phyloP scores from a whole-genome alignment of 495 filamentous ascomycete species.

The Pseudevernia furfuracea region DNA sequence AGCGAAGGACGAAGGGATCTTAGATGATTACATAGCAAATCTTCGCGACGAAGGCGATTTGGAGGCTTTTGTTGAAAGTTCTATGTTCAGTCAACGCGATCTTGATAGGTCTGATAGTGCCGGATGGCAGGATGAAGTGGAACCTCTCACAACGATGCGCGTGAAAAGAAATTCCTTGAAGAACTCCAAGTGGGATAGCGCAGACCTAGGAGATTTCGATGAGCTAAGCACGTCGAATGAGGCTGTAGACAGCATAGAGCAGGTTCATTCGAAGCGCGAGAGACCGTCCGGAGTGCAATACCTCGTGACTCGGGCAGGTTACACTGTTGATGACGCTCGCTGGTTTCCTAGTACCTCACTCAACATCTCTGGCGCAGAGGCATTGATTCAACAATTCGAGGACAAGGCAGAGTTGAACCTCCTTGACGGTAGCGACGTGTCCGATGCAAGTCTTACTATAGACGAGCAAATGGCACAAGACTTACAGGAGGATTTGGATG shows the following conservation, averaged over 20 bases:
- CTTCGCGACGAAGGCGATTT: slow-evolving; percentile 35
- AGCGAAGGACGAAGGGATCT: slow-evolving; percentile 46
- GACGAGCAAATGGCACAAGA: slow-evolving; percentile 34
- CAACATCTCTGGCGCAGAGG: slow-evolving; percentile 18
- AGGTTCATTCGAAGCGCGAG: slow-evolving; percentile 37
- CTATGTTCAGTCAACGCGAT: slow-evolving; percentile 5
- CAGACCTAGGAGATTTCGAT: slow-evolving; percentile 39
- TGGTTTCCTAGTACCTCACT: slow-evolving; percentile 40
- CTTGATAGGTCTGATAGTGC: slow-evolving; percentile 20
- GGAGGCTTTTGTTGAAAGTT: background rate
- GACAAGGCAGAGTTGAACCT: slow-evolving; percentile 21
- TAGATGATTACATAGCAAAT: slow-evolving; percentile 74
- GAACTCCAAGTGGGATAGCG: slow-evolving; percentile 31
- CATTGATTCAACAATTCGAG: slow-evolving; percentile 38
- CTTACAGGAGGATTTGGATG: slow-evolving; percentile 35
- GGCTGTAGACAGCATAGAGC: slow-evolving; percentile 30
- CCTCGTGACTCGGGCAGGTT: slow-evolving; percentile 41
- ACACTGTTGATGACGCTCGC: slow-evolving; percentile 39
- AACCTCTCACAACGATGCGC: background rate
- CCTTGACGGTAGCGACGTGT: slow-evolving; percentile 20
- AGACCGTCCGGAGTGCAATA: slow-evolving; percentile 43
- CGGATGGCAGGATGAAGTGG: slow-evolving; percentile 20
- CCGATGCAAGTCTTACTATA: slow-evolving; percentile 25
- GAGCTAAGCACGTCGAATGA: slow-evolving; percentile 40
- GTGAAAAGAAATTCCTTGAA: background rate